Conservation (phyloP, 495 filamentous ascomycete genomes). For the Penicillium pancosmium region DNA sequence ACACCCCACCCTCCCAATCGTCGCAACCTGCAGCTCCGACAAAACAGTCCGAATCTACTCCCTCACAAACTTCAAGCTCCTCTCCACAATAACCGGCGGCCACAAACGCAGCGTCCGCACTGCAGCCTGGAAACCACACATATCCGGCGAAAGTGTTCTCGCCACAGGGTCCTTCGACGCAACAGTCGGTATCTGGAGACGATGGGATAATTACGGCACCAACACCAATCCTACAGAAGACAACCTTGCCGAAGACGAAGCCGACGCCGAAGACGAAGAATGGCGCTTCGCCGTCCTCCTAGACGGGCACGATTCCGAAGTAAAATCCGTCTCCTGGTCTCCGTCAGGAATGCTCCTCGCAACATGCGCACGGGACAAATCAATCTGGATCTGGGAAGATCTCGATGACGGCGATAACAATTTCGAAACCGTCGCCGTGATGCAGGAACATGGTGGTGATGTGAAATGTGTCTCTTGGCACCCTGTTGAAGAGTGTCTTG, state of each 20-base stretch:
- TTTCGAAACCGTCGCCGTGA: conserved; percentile 92
- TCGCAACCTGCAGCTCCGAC: conserved; percentile 86
- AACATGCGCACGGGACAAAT: conserved; percentile 89
- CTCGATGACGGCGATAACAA: conserved; percentile 81
- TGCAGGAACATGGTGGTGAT: conserved; percentile 91
- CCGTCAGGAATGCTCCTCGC: conserved; percentile 80
- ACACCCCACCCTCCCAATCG: conserved; percentile 80
- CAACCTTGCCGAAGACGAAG: conserved; percentile 11
- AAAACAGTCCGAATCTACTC: conserved; percentile 88
- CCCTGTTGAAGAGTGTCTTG: conserved; percentile 77
- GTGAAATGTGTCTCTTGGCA: conserved; percentile 95
- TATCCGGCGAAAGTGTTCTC: conserved; percentile 68
- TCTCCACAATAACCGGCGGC: conserved; percentile 79
- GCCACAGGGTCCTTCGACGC: conserved; percentile 91
- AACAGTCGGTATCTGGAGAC: conserved; percentile 85
- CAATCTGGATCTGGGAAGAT: conserved; percentile 99
- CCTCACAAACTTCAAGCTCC: conserved; percentile 73
- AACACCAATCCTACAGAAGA: conserved; percentile 22
- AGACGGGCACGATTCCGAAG: conserved; percentile 91
- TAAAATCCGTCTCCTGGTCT: conserved; percentile 84
- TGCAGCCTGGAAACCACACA: conserved; percentile 80
- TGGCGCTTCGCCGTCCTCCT: conserved; percentile 88
- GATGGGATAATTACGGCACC: conserved; percentile 53
- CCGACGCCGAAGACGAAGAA: conserved; percentile 67
- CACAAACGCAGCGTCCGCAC: conserved; percentile 85